These are phyloP conservation scores for Heliamphora pulchella DNA, from an alignment of 179 eudicot genomes.

Conservation along the genomic window DNA sequence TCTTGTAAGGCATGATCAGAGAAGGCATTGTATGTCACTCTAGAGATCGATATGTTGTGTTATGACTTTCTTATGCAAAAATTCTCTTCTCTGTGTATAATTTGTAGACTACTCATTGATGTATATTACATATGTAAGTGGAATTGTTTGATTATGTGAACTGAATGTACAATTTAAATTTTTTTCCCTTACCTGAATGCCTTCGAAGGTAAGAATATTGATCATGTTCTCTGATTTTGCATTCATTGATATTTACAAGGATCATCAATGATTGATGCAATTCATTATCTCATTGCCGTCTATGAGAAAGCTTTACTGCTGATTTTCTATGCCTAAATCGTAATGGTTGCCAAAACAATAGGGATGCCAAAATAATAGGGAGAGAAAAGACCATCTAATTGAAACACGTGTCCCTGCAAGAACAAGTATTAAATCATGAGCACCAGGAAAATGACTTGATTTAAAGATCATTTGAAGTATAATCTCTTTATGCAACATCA, in stretches of 20 bases:
- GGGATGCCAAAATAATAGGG: neutral
- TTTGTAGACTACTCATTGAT: neutral
- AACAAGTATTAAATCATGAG: neutral
- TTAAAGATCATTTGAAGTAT: neutral
- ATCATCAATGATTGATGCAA: neutral
- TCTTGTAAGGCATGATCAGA: neutral
- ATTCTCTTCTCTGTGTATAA: neutral
- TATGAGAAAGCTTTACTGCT: neutral
- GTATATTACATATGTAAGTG: neutral
- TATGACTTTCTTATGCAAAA: neutral
- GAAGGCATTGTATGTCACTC: neutral
- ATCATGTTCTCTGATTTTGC: neutral
- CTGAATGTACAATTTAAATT: neutral
- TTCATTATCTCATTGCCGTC: too few relatives aligned
- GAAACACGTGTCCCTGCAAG: neutral
- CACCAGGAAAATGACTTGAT: neutral
- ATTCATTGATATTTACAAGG: neutral
- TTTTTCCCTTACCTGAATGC: neutral
- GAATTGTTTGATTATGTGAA: neutral
- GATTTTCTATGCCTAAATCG: neutral
- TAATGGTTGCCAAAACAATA: neutral
- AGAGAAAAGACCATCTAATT: neutral
- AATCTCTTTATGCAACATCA: neutral
- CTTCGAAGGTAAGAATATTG: too few relatives aligned
- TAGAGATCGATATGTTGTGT: neutral